phyloP scores from a whole-genome alignment of 495 filamentous ascomycete genomes.

The Penicillium samsonianum region DNA sequence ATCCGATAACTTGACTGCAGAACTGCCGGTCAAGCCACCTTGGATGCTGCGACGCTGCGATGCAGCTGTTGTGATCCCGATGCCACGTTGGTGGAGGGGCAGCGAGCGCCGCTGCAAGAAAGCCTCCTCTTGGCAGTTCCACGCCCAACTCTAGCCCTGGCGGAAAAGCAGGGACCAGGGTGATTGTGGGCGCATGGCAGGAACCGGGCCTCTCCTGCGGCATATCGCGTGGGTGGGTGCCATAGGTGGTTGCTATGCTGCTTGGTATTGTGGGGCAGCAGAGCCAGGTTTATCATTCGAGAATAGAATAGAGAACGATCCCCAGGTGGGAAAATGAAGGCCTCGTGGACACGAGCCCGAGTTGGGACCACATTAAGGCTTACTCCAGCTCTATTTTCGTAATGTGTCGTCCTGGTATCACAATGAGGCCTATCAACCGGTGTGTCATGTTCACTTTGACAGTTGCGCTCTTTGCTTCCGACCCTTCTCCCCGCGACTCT shows the following conservation, averaged over 20 bases:
- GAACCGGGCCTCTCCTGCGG: conserved; percentile 7
- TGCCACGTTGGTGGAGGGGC: conserved; percentile 23
- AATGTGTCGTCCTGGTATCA: conserved; percentile 84
- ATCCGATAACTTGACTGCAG: conserved; percentile 6
- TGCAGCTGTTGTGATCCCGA: conserved; percentile 24
- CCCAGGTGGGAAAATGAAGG: conserved; percentile 22
- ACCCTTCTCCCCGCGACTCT: conserved; percentile 25
- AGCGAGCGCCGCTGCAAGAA: conserved; percentile 10
- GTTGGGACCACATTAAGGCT: conserved; percentile 17
- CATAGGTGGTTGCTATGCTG: conserved; percentile 1
- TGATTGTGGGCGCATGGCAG: conserved; percentile 8
- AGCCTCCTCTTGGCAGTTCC: conserved; percentile 21
- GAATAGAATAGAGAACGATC: conserved; percentile 2
- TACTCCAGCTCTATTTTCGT: conserved; percentile 88
- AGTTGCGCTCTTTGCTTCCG: conserved; percentile 27
- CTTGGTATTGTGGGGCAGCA: conserved; percentile 4
- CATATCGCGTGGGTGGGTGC: conserved; percentile 6
- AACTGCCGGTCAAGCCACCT: conserved; percentile 17
- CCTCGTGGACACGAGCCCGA: conserved; percentile 29
- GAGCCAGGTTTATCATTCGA: conserved; percentile 16
- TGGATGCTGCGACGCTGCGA: conserved; percentile 4
- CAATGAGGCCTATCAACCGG: conserved; percentile 85
- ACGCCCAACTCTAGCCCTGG: conserved; percentile 15
- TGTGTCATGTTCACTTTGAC: conserved; percentile 73
- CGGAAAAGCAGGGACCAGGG: conserved; percentile 14